phyloP scores from a whole-genome alignment of 495 filamentous ascomycete species.

The Penicillium lagena region DNA sequence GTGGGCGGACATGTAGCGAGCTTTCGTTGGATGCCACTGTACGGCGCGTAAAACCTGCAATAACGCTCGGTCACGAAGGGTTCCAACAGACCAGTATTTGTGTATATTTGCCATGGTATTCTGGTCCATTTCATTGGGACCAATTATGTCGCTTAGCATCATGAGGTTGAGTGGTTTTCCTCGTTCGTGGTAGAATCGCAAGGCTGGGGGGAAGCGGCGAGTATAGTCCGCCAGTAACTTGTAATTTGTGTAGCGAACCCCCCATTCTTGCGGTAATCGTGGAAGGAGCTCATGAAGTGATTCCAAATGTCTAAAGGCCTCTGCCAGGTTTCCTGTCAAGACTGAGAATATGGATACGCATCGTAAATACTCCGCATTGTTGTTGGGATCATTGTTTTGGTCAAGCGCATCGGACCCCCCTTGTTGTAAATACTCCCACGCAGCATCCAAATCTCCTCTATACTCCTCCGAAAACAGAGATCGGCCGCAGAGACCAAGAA shows the following conservation, averaged over 20 bases:
- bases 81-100: neutral
- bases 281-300: conserved; percentile 5
- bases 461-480: conserved; percentile 19
- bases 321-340: conserved; percentile 11
- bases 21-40: neutral
- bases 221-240: conserved; percentile 15
- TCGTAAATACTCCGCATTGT: conserved; percentile 13
- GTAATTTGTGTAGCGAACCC: conserved; percentile 16
- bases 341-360: conserved; percentile 10
- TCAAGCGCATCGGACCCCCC: neutral
- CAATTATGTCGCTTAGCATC: conserved; percentile 8
- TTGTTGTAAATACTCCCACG: conserved; percentile 6
- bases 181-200: conserved; percentile 18
- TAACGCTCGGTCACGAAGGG: conserved; percentile 5
- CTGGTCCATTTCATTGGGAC: conserved; percentile 4
- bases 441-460: conserved; percentile 14
- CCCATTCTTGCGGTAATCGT: conserved; percentile 15
- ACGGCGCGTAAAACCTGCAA: conserved; percentile 1
- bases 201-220: conserved; percentile 12
- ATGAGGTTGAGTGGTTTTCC: conserved; percentile 5
- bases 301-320: conserved; percentile 11
- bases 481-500: conserved; percentile 10
- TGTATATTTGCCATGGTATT: conserved; percentile 4
- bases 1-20: neutral
- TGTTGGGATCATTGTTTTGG: neutral